These are phyloP conservation scores for Artemisia annua DNA, from an alignment of 129 eudicot genomes.

Conservation along the genomic window DNA sequence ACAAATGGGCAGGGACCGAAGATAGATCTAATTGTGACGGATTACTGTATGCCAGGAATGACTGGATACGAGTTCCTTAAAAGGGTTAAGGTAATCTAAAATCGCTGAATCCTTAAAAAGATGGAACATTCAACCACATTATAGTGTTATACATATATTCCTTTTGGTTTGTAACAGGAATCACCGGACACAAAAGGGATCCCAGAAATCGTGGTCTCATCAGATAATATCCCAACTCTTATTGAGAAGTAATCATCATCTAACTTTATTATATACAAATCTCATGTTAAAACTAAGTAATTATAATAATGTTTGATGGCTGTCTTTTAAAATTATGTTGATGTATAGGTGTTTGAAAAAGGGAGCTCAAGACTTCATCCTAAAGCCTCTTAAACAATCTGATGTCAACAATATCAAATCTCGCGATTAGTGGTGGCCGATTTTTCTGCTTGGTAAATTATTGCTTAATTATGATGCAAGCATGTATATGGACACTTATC, in stretches of 20 bases:
- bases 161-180: constrained; percentile 47
- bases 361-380: constrained; percentile 72
- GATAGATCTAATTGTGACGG: constrained; percentile 65
- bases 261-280: constrained; percentile 3
- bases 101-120: neutral
- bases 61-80: constrained; percentile 79
- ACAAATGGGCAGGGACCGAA: constrained; percentile 40
- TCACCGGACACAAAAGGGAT: constrained; percentile 59
- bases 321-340: constrained; percentile 12
- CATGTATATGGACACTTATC: too few relatives aligned
- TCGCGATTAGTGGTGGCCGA: too few relatives aligned
- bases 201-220: constrained; percentile 77
- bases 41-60: constrained; percentile 85
- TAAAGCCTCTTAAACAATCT: constrained; percentile 72
- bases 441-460: too few relatives aligned
- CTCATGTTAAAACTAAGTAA: neutral
- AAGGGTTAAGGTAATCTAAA: constrained; percentile 61
- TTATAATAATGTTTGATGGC: neutral
- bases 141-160: neutral
- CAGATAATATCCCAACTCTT: constrained; percentile 73
- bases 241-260: constrained; percentile 52
- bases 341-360: constrained; percentile 68
- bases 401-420: constrained; percentile 47
- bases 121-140: neutral
- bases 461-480: too few relatives aligned